Conservation (phyloP, 805 yeast genomes). For the Candida maesae region DNA sequence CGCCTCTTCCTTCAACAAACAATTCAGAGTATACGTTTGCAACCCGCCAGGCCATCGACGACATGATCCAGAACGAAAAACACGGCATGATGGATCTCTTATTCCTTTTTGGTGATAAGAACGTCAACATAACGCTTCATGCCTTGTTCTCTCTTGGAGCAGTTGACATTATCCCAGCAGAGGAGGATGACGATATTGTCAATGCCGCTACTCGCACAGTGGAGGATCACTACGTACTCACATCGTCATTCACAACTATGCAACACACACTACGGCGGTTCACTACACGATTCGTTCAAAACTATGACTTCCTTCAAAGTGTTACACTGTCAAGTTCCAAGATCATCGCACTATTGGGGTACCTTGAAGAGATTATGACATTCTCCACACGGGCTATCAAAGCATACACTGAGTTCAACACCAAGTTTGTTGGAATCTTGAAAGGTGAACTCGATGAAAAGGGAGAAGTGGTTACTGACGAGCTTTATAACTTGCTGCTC, state of each 20-base stretch:
- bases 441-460: conserved; percentile 30
- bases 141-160: conserved; percentile 32
- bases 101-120: conserved; percentile 21
- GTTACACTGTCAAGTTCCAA: conserved; percentile 20
- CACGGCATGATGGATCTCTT: conserved; percentile 26
- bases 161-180: conserved; percentile 8
- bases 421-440: conserved; percentile 33
- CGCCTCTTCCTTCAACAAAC: conserved; percentile 26
- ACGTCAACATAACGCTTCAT: conserved; percentile 30
- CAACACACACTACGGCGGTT: conserved; percentile 18
- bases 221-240: conserved; percentile 19
- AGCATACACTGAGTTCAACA: conserved; percentile 36
- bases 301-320: conserved; percentile 15
- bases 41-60: conserved; percentile 29
- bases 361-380: conserved; percentile 32
- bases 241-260: conserved; percentile 22
- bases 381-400: conserved; percentile 30
- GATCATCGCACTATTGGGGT: conserved; percentile 27
- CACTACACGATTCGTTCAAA: conserved; percentile 7
- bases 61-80: conserved; percentile 22
- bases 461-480: conserved; percentile 32
- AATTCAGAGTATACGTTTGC: conserved; percentile 18
- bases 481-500: conserved; percentile 44
- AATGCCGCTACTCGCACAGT: conserved; percentile 6
- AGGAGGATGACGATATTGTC: conserved; percentile 20